Evolutionary conservation across 2,329 filamentous ascomycete species (phyloP).

Genomic region (Calonectria naviculata): DNA sequence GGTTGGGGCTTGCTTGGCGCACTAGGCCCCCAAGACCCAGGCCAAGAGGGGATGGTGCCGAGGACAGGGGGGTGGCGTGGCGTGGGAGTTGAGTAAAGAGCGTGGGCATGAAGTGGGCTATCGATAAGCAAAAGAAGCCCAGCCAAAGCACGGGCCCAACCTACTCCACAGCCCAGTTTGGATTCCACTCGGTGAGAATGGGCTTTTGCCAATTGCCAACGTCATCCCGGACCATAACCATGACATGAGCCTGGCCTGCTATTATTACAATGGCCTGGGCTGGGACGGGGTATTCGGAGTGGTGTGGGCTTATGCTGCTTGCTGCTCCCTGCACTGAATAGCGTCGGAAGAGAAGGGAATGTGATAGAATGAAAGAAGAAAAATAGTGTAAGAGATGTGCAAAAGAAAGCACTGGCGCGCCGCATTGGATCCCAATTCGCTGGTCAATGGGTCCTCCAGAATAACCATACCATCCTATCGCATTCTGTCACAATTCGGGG

Average conservation of each 20-base stretch:
- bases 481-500: slow-evolving; percentile 5
- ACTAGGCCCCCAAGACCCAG: slow-evolving; percentile 12
- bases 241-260: not conserved
- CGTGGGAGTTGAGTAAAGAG: slow-evolving; percentile 8
- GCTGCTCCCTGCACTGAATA: not conserved
- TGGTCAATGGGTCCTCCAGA: slow-evolving; percentile 14
- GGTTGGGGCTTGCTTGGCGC: slow-evolving; percentile 6
- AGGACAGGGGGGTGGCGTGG: slow-evolving; percentile 14
- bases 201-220: slow-evolving; percentile 33
- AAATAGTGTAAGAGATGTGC: not conserved
- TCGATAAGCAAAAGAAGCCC: slow-evolving; percentile 35
- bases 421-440: slow-evolving; percentile 13
- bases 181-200: slow-evolving; percentile 19
- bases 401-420: slow-evolving; percentile 8
- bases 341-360: not conserved
- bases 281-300: slow-evolving; percentile 4
- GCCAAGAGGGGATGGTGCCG: slow-evolving; percentile 17
- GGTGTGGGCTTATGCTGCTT: slow-evolving; percentile 13
- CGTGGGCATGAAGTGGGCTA: slow-evolving; percentile 26
- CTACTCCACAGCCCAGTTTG: slow-evolving; percentile 13
- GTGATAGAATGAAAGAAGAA: not conserved
- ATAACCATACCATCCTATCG: slow-evolving; percentile 18
- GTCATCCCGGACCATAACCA: slow-evolving; percentile 27
- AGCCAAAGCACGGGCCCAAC: not conserved
- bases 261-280: not conserved